Evolutionary conservation across 306 rosid species (phyloP).

Genomic region (Abrus pulchellus): DNA sequence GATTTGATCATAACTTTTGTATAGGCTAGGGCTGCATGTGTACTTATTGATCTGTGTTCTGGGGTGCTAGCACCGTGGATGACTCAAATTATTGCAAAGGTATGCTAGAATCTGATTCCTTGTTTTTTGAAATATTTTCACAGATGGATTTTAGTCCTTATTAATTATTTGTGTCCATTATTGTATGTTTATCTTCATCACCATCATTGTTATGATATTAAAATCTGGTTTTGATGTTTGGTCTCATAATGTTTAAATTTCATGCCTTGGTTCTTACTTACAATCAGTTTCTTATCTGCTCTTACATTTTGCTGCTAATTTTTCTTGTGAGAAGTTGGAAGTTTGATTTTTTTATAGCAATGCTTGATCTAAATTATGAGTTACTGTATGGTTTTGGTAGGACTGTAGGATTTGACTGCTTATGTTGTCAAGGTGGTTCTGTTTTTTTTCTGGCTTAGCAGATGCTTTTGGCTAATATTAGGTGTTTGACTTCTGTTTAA

Average conservation of each 20-base stretch:
- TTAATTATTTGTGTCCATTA: not conserved
- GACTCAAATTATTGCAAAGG: conserved; percentile 89
- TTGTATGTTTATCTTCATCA: not conserved
- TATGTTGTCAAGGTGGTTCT: not conserved
- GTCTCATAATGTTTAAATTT: conserved; percentile 21
- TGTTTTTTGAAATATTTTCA: conserved; percentile 17
- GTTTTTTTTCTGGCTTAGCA: conserved; percentile 13
- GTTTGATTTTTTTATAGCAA: not conserved
- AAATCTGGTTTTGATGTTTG: conserved; percentile 23
- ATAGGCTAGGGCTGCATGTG: conserved; percentile 93
- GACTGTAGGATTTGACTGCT: conserved; percentile 3
- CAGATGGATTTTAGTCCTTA: not conserved
- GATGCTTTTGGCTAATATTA: conserved; percentile 7
- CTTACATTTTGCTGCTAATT: conserved; percentile 4
- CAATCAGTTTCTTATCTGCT: not conserved
- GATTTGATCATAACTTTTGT: conserved; percentile 37
- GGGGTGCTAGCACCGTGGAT: conserved; percentile 89
- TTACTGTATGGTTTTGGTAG: conserved; percentile 11
- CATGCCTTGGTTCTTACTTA: conserved; percentile 23
- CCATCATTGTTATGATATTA: conserved; percentile 10
- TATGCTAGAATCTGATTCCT: conserved; percentile 48
- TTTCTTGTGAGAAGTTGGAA: not conserved
- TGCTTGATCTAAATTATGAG: not conserved
- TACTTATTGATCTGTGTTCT: conserved; percentile 87
- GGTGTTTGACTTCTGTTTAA: not conserved